Evolutionary conservation across 2,329 filamentous ascomycete species (phyloP).

Genomic region (Beauveria caledonica): DNA sequence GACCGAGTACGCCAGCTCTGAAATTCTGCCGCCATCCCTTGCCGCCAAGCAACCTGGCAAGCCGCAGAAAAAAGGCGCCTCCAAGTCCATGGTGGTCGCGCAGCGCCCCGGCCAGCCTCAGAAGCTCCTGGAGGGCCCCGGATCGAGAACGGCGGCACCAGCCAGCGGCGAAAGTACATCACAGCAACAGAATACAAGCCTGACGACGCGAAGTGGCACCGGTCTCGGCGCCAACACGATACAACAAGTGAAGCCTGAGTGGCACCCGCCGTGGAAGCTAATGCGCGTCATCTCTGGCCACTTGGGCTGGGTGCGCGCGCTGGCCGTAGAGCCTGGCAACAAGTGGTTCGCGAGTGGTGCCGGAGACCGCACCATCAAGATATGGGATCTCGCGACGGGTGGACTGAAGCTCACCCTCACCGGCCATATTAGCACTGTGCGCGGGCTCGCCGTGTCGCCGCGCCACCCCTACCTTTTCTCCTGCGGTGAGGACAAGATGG

Average conservation of each 20-base stretch:
- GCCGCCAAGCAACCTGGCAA: conserved; percentile 66
- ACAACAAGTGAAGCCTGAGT: conserved; percentile 65
- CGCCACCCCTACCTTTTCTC: conserved; percentile 96
- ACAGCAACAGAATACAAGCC: conserved; percentile 22
- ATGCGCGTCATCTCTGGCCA: conserved; percentile 97
- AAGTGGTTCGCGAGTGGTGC: conserved; percentile 96
- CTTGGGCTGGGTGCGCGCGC: conserved; percentile 82
- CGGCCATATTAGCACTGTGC: conserved; percentile 88
- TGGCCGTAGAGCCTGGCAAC: conserved; percentile 92
- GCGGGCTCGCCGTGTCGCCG: conserved; percentile 84
- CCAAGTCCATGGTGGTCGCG: conserved; percentile 37
- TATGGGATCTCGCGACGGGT: conserved; percentile 92
- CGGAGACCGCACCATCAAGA: conserved; percentile 95
- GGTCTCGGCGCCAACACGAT: conserved; percentile 18
- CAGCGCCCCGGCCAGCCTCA: conserved; percentile 25
- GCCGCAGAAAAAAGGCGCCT: conserved; percentile 22
- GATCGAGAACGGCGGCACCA: conserved; percentile 30
- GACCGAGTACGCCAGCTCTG: conserved; percentile 70
- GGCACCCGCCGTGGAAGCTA: conserved; percentile 97
- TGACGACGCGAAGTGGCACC: conserved; percentile 19
- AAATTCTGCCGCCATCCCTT: conserved; percentile 67
- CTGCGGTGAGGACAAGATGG: conserved; percentile 98
- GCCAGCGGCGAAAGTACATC: conserved; percentile 18
- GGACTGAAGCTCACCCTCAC: conserved; percentile 79
- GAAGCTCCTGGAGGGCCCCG: conserved; percentile 34